A percentile compares a stretch with the other conserved stretches of the same genome.
phyloP scores from a whole-genome alignment of 176 grass and related monocot genomes.

The Poa pratensis region DNA sequence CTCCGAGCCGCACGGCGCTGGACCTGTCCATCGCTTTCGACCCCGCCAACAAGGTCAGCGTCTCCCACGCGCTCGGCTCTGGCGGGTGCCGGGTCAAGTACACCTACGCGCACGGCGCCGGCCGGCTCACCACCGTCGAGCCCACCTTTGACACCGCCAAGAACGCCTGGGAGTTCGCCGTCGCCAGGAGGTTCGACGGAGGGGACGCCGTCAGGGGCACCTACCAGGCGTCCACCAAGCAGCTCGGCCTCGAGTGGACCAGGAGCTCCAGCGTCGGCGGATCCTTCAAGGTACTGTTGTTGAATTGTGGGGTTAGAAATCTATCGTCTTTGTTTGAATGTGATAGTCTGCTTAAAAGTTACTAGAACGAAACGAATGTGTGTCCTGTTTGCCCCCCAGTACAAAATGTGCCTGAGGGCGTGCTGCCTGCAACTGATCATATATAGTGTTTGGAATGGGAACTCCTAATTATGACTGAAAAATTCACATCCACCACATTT shows the following conservation, averaged over 20 bases:
- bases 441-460: not conserved
- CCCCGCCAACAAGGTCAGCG: conserved; percentile 71
- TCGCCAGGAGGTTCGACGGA: conserved; percentile 63
- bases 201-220: conserved; percentile 66
- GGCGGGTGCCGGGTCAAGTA: conserved; percentile 79
- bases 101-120: conserved; percentile 66
- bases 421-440: not conserved
- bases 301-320: not conserved
- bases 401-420: too few relatives aligned
- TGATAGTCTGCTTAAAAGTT: not conserved
- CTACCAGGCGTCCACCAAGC: conserved; percentile 73
- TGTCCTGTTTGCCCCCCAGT: too few relatives aligned
- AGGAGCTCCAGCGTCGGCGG: conserved; percentile 59
- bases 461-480: not conserved
- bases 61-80: conserved; percentile 65
- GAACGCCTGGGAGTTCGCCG: conserved; percentile 84
- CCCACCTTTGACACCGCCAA: conserved; percentile 74
- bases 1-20: conserved; percentile 57
- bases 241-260: conserved; percentile 81
- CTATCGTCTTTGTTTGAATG: not conserved
- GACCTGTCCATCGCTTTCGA: conserved; percentile 75
- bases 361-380: not conserved
- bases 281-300: conserved; percentile 63
- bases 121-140: conserved; percentile 73
- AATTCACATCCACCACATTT: too few relatives aligned